These are phyloP conservation scores for Exidia glandulosa DNA, from an alignment of 768 basidiomycete genomes.

Conservation along the genomic window DNA sequence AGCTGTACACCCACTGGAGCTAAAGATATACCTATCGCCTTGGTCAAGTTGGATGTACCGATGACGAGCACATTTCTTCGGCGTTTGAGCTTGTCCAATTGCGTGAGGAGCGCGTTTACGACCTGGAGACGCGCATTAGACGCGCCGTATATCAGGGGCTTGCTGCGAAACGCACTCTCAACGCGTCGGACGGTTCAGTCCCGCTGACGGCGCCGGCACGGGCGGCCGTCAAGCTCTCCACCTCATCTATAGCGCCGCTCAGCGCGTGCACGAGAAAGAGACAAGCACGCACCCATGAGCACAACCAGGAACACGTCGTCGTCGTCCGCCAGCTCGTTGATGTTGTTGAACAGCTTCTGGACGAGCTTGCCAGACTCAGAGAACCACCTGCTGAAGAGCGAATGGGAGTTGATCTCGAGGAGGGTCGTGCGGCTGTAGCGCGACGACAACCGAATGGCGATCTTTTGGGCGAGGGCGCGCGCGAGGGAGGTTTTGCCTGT, in stretches of 20 bases:
- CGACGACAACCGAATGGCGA: conserved; percentile 1
- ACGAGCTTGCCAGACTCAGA: conserved; percentile 98
- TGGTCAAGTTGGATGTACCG: conserved; percentile 90
- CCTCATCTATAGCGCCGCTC: conserved; percentile 59
- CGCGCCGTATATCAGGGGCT: not conserved
- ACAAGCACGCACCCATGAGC: conserved; percentile 57
- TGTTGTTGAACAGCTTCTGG: conserved; percentile 79
- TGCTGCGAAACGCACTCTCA: conserved; percentile 51
- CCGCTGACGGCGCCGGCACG: conserved; percentile 91
- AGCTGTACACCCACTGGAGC: not conserved
- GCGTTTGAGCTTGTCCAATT: conserved; percentile 90
- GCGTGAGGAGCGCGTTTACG: conserved; percentile 93
- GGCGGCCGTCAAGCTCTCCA: conserved; percentile 91
- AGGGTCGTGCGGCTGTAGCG: conserved; percentile 83
- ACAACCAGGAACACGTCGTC: conserved; percentile 87
- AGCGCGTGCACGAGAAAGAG: not conserved
- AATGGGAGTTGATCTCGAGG: conserved; percentile 97
- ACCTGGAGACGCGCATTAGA: conserved; percentile 41
- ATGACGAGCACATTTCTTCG: conserved; percentile 91
- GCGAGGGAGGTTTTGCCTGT: conserved; percentile 96
- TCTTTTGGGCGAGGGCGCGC: conserved; percentile 87
- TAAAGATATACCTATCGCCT: conserved; percentile 65
- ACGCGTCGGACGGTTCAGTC: conserved; percentile 89
- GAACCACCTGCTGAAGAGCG: conserved; percentile 97
- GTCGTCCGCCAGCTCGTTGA: conserved; percentile 87